Conservation (phyloP, 345 rosid genomes). For the Eucalyptus urophylla region DNA sequence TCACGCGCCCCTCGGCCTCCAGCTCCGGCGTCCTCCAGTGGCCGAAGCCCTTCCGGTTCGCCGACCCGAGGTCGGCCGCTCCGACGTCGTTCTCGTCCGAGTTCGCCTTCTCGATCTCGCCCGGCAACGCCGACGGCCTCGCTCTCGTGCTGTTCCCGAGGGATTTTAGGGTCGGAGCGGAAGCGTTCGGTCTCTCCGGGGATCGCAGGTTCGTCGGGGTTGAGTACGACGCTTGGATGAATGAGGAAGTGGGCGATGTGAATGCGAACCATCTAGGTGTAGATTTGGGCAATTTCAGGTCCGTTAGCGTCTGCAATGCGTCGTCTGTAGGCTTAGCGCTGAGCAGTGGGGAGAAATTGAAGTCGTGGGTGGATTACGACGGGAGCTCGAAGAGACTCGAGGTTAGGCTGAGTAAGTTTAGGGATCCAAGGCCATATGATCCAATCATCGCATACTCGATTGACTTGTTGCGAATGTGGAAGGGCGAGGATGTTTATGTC, state of each 20-base stretch:
- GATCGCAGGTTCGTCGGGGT: slow-evolving; percentile 17
- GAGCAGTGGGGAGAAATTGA: slow-evolving; percentile 26
- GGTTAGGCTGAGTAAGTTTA: slow-evolving; percentile 26
- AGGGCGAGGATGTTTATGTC: slow-evolving; percentile 11
- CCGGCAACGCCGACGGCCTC: slow-evolving; percentile 18
- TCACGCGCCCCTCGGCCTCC: slow-evolving; percentile 9
- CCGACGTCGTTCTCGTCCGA: slow-evolving; percentile 24
- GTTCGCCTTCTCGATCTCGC: slow-evolving; percentile 20
- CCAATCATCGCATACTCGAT: slow-evolving; percentile 16
- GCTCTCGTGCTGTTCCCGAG: slow-evolving; percentile 28
- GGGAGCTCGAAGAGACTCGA: slow-evolving; percentile 29
- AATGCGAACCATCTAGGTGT: slow-evolving; percentile 17
- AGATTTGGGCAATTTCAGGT: slow-evolving; percentile 10
- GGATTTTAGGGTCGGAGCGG: not conserved
- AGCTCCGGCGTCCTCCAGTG: slow-evolving; percentile 20
- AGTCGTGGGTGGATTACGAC: slow-evolving; percentile 48
- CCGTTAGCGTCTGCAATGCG: slow-evolving; percentile 10
- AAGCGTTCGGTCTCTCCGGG: slow-evolving; percentile 12
- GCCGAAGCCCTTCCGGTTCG: slow-evolving; percentile 21
- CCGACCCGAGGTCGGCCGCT: not conserved
- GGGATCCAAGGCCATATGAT: slow-evolving; percentile 17
- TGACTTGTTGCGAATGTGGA: slow-evolving; percentile 30
- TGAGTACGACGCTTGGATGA: slow-evolving; percentile 24
- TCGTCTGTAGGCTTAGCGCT: slow-evolving; percentile 6
- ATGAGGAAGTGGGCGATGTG: slow-evolving; percentile 11